Conservation (phyloP, 2,329 filamentous ascomycete genomes). For the Fusarium tricinctum region DNA sequence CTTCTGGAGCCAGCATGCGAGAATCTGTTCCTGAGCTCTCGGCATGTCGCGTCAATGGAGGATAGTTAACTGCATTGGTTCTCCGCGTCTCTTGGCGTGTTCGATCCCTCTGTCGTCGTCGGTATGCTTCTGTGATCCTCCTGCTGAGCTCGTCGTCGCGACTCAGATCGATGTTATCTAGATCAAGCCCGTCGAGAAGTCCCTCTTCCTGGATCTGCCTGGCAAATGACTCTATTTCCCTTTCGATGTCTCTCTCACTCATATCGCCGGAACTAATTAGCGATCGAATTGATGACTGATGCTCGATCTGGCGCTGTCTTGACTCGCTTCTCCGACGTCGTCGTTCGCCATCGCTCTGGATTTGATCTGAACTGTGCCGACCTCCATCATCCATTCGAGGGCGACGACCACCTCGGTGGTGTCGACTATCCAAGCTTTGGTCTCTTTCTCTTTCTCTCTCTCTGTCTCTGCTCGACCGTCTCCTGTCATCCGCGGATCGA, state of each 20-base stretch:
- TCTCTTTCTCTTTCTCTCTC: conserved; percentile 12
- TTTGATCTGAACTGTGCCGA: conserved; percentile 54
- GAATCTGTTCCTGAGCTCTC: conserved; percentile 46
- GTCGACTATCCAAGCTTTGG: conserved; percentile 51
- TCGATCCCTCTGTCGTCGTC: conserved; percentile 78
- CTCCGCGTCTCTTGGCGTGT: conserved; percentile 64
- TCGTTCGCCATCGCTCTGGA: conserved; percentile 55
- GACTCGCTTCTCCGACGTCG: conserved; percentile 61
- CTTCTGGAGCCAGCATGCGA: conserved; percentile 50
- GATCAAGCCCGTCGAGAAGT: conserved; percentile 86
- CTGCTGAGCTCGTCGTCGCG: conserved; percentile 93
- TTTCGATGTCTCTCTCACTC: conserved; percentile 83
- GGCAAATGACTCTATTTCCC: conserved; percentile 91
- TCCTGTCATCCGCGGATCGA: conserved; percentile 53
- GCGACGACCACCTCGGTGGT: conserved; percentile 47
- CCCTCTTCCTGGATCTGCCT: conserved; percentile 91
- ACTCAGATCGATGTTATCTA: conserved; percentile 85
- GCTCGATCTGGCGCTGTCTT: conserved; percentile 77
- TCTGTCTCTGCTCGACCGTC: conserved; percentile 50
- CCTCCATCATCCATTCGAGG: conserved; percentile 46
- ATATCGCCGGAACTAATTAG: conserved; percentile 85
- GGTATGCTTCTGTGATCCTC: conserved; percentile 89
- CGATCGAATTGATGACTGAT: conserved; percentile 89
- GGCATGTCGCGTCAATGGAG: conserved; percentile 54
- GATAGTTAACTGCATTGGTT: conserved; percentile 56